These are phyloP conservation scores for Lecanoromycetidae sp. DNA, from an alignment of 2,329 filamentous ascomycete genomes.

Conservation along the genomic window DNA sequence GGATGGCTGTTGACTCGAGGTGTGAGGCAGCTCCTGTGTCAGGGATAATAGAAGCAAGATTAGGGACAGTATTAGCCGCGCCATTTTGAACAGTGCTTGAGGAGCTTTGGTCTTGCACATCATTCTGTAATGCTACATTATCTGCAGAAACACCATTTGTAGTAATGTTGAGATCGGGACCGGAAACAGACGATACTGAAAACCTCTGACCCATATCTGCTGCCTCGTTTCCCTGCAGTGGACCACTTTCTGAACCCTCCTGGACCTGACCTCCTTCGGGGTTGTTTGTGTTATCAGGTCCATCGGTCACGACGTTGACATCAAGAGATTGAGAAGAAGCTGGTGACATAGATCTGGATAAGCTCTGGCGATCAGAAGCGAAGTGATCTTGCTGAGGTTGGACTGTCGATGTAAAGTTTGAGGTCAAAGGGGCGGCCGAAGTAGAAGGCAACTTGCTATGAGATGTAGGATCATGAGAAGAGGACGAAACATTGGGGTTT, in stretches of 20 bases:
- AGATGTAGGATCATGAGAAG: constrained; percentile 9
- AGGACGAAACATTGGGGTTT: constrained; percentile 12
- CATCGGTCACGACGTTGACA: background rate
- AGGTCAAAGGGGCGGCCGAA: constrained; percentile 6
- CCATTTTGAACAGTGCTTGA: constrained; percentile 21
- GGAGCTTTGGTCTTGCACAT: constrained; percentile 29
- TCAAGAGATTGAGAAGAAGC: constrained; percentile 12
- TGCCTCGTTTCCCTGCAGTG: background rate
- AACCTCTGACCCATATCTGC: background rate
- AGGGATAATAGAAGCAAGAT: constrained; percentile 20
- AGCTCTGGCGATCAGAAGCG: constrained; percentile 7
- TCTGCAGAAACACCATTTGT: constrained; percentile 16
- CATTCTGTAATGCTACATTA: constrained; percentile 18
- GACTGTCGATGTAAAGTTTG: background rate
- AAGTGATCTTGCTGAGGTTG: background rate
- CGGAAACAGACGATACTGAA: constrained; percentile 6
- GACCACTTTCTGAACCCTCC: background rate
- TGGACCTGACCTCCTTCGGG: background rate
- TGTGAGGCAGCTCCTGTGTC: constrained; percentile 12
- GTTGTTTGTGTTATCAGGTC: background rate
- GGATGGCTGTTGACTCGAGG: constrained; percentile 12
- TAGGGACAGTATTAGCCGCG: constrained; percentile 20
- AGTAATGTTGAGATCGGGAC: constrained; percentile 19
- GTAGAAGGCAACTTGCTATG: background rate
- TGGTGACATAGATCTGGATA: constrained; percentile 16